Conservation (phyloP, 495 filamentous ascomycete species). For the Podospora pseudoanserina region DNA sequence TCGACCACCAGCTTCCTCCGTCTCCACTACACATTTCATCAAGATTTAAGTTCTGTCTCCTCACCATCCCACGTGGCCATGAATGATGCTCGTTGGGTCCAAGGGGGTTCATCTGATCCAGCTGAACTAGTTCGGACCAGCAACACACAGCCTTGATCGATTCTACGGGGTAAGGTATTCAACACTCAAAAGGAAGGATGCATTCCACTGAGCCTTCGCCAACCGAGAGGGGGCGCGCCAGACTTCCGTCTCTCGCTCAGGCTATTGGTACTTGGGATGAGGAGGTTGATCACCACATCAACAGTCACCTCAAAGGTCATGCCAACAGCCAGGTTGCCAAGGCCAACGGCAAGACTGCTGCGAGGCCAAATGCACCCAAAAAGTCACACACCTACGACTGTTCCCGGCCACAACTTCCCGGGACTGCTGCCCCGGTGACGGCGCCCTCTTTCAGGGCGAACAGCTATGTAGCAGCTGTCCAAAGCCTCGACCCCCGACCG, state of each 20-base stretch:
- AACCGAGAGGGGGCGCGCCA: background rate
- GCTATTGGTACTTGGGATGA: background rate
- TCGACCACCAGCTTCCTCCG: background rate
- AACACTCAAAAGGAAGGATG: background rate
- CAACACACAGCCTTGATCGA: background rate
- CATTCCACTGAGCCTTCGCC: background rate
- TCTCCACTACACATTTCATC: background rate
- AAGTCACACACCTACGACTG: constrained; percentile 1
- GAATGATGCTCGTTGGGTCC: background rate
- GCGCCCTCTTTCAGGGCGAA: constrained; percentile 1
- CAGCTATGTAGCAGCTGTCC: constrained; percentile 9
- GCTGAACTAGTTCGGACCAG: background rate
- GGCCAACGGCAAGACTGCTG: background rate
- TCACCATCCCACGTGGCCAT: background rate
- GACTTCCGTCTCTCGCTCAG: background rate
- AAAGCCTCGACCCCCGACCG: constrained; percentile 30
- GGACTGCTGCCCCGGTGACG: background rate
- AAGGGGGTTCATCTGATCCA: background rate
- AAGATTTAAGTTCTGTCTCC: background rate
- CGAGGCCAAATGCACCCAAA: background rate
- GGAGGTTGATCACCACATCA: background rate
- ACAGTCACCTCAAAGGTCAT: background rate
- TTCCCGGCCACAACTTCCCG: background rate
- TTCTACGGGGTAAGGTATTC: background rate
- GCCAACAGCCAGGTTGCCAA: background rate